Conservation (phyloP, 2,329 filamentous ascomycete genomes). For the Neofusicoccum cordaticola region DNA sequence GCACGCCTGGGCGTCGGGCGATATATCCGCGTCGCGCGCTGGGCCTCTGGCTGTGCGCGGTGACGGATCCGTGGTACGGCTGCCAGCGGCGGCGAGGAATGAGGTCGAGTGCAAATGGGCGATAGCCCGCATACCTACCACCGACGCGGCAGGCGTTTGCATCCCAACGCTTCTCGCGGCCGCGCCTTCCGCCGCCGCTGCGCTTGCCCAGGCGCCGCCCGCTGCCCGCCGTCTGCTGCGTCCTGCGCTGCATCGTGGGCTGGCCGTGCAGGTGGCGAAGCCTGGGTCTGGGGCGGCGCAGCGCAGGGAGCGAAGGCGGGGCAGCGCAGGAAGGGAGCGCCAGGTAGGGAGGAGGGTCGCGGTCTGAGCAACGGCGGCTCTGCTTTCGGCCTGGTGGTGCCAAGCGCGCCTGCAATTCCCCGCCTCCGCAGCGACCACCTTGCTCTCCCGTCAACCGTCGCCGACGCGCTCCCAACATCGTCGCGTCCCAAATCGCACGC, state of each 20-base stretch:
- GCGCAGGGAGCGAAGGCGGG: background rate
- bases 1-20: background rate
- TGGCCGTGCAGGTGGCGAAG: too few relatives aligned
- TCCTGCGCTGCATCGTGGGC: background rate
- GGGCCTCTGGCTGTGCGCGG: background rate
- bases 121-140: constrained; percentile 10
- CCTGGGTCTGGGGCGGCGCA: background rate
- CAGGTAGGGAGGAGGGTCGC: background rate
- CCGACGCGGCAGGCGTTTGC: constrained; percentile 1
- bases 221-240: background rate
- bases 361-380: background rate
- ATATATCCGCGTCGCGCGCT: background rate
- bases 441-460: background rate
- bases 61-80: constrained; percentile 17
- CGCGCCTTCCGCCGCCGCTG: background rate
- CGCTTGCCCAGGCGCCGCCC: background rate
- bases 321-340: background rate
- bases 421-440: background rate
- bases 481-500: too few relatives aligned
- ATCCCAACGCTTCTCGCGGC: background rate
- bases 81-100: constrained; percentile 13
- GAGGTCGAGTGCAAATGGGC: constrained; percentile 2
- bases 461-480: background rate
- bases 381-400: background rate
- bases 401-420: background rate